These are phyloP conservation scores for Camelina neglecta DNA, from an alignment of 345 rosid species.

Conservation along the genomic window DNA sequence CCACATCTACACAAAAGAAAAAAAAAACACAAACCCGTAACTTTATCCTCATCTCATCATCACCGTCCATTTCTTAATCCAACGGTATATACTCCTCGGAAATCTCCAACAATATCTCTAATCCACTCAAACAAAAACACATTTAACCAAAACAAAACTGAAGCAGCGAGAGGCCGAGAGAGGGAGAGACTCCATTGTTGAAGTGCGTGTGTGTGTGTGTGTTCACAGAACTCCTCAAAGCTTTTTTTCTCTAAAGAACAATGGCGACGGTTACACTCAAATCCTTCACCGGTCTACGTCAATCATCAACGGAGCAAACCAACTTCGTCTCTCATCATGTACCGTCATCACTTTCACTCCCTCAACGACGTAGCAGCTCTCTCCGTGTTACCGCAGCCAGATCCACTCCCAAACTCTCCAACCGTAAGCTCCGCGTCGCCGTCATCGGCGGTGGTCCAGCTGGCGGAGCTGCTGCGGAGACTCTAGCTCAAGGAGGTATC, in stretches of 20 bases:
- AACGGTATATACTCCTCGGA: conserved; percentile 39
- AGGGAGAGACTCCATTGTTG: conserved; percentile 16
- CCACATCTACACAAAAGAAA: conserved; percentile 5
- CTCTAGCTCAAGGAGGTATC: conserved; percentile 83
- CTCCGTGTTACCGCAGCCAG: conserved; percentile 54
- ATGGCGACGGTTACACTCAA: conserved; percentile 74
- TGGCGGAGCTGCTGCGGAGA: conserved; percentile 80
- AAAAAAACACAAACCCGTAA: conserved; percentile 28
- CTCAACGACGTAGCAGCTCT: conserved; percentile 37
- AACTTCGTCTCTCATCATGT: conserved; percentile 44
- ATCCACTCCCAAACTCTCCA: conserved; percentile 62
- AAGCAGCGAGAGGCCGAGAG: conserved; percentile 3
- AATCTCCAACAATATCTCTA: conserved; percentile 71
- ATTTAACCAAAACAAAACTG: conserved; percentile 24
- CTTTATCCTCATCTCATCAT: conserved; percentile 63
- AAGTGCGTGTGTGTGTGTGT: not conserved
- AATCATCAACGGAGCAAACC: conserved; percentile 48
- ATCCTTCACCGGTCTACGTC: conserved; percentile 81
- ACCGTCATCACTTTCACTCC: conserved; percentile 25
- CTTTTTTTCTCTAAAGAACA: not conserved
- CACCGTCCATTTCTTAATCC: conserved; percentile 54
- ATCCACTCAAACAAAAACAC: conserved; percentile 23
- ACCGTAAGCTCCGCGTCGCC: conserved; percentile 84
- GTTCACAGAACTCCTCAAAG: conserved; percentile 8
- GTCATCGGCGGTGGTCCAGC: conserved; percentile 96